These are phyloP conservation scores for Paxillus rubicundulus DNA, from an alignment of 768 basidiomycete species.

Conservation along the genomic window DNA sequence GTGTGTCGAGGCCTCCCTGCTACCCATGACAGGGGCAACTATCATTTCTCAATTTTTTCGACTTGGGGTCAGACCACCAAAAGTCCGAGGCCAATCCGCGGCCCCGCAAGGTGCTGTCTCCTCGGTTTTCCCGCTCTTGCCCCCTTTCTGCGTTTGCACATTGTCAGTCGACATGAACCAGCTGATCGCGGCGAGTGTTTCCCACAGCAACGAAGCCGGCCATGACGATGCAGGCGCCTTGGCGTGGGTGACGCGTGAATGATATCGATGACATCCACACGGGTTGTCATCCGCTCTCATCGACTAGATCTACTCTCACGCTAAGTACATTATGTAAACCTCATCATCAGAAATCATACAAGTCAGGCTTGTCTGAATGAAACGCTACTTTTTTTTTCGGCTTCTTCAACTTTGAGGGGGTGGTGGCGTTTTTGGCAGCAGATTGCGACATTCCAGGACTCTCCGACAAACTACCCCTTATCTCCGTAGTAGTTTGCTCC, in stretches of 20 bases:
- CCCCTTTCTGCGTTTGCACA: neutral
- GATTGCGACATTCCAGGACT: slow-evolving; percentile 12
- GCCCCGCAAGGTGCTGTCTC: slow-evolving; percentile 3
- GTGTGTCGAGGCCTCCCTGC: too few species aligned
- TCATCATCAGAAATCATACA: slow-evolving; percentile 65
- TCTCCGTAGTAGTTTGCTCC: slow-evolving; percentile 29
- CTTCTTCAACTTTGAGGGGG: slow-evolving; percentile 39
- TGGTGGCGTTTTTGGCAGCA: slow-evolving; percentile 4
- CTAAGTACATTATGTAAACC: too few species aligned
- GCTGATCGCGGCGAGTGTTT: neutral
- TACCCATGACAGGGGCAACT: neutral
- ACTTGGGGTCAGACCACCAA: neutral
- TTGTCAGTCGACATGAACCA: neutral
- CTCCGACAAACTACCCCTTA: slow-evolving; percentile 1
- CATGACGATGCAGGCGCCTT: too few species aligned
- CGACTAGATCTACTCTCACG: too few species aligned
- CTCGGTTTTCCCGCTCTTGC: slow-evolving; percentile 11
- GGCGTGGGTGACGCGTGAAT: too few species aligned
- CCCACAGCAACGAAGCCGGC: neutral
- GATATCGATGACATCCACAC: too few species aligned
- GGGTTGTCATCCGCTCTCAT: too few species aligned
- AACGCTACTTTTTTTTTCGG: slow-evolving; percentile 69
- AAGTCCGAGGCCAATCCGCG: neutral
- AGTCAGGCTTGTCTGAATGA: slow-evolving; percentile 59
- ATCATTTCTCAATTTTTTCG: neutral